Evolutionary conservation across 2,329 filamentous ascomycete genomes (phyloP), one percentile per base, ranked within the genome.

Genomic region (Orbilia javanica): DNA sequence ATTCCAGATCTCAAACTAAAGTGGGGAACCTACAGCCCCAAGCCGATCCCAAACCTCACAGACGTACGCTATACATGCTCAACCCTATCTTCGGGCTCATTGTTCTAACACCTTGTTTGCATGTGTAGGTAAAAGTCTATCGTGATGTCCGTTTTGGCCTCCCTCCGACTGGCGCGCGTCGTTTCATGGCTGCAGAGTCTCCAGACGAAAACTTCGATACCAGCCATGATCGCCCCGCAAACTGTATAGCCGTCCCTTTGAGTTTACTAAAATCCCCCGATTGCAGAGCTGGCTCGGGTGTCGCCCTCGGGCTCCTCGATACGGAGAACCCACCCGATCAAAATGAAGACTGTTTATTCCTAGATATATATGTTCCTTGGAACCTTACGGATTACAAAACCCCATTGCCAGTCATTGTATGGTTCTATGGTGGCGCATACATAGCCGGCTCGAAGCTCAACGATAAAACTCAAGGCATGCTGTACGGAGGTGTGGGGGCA

Each of bases 341-440:
- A 10, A 79, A 79, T 13, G 86, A 87, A 79, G 86, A 87, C 72
- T 88, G 87, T 72, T 83, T 88, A 1, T 86, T 86, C 79, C 84
- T 87, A 5, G 86, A 88, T 75, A 80, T 87, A 15, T 85, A 85
- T 44, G 86, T 86, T 0, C 86, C 86, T 4, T 83, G 82, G 10
- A 84, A 84, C 70, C 85, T 84, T 0, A 80, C 86, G 15, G 79
- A 83, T 20, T 81, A 83, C 25, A 82, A 6, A 81, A 71, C 81
- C 8, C 81, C 81, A 55, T 80, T 87, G 4, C 86, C 86, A 2
- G 86, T 87, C 1, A 80, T 85, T n/a, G 6, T 84, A 86, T 6
- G 87, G 83, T 83, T 83, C 87, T 22, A 85, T 85, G 77, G 86
- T 86, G 7, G 86, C 85, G 1, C 86, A 82, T 60, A 13, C 87